Percentiles rank a stretch among this genome's conserved stretches.
Conservation (phyloP, 192 early-diverging fungal species). For the Coemansia sp. region DNA sequence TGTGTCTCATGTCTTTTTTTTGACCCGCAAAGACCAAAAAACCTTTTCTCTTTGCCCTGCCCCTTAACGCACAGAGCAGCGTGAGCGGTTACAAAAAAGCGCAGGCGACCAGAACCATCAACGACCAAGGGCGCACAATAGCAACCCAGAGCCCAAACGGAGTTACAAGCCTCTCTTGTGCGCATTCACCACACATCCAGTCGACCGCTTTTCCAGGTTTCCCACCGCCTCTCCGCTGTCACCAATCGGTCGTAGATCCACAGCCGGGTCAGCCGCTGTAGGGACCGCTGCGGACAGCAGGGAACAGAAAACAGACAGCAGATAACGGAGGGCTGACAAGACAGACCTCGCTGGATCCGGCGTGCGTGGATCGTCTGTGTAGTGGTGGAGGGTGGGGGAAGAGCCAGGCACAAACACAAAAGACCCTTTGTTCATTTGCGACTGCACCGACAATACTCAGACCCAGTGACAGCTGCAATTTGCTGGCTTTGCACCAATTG, state of each 20-base stretch:
- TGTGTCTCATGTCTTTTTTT: no score
- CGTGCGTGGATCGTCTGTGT: slow-evolving; percentile 1
- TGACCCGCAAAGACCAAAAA: not conserved
- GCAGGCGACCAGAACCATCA: not conserved
- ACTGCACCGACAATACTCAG: not conserved
- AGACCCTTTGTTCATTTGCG: not conserved
- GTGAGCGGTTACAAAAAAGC: not conserved
- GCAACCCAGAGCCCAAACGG: not conserved
- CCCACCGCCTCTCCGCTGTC: not conserved
- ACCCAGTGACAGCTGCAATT: slow-evolving; percentile 3
- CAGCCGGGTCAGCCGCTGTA: not conserved
- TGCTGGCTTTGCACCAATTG: slow-evolving; percentile 7
- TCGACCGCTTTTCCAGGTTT: not conserved
- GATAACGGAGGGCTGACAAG: not conserved
- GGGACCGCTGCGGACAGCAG: not conserved
- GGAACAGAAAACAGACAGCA: not conserved
- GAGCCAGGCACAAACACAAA: slow-evolving; percentile 6
- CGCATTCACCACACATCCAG: not conserved
- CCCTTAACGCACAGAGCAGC: slow-evolving; percentile 4
- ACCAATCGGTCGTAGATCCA: not conserved
- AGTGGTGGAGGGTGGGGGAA: not conserved
- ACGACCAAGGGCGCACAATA: not conserved
- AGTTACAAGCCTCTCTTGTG: slow-evolving; percentile 1
- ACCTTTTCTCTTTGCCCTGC: not conserved
- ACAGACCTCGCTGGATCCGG: not conserved